These are phyloP conservation scores for Evernia prunastri DNA, from an alignment of 495 filamentous ascomycete genomes.

Conservation along the genomic window DNA sequence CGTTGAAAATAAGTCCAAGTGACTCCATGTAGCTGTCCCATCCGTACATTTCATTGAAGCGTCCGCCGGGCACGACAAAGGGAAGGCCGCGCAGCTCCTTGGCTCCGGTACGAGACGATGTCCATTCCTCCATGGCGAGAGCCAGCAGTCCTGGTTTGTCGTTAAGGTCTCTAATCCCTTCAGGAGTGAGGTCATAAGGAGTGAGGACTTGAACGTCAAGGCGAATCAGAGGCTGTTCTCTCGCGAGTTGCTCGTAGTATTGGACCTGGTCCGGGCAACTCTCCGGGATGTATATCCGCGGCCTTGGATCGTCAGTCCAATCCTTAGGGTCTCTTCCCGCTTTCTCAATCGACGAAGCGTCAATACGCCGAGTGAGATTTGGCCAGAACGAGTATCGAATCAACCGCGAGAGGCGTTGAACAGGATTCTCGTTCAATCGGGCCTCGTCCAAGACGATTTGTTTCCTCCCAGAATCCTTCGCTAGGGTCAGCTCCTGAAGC, in stretches of 20 bases:
- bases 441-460: constrained; percentile 83
- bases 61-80: constrained; percentile 93
- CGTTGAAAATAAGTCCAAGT: constrained; percentile 72
- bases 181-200: constrained; percentile 60
- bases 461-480: constrained; percentile 77
- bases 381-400: constrained; percentile 88
- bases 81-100: constrained; percentile 68
- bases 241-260: constrained; percentile 76
- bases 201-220: constrained; percentile 75
- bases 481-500: constrained; percentile 84
- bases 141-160: constrained; percentile 81
- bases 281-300: constrained; percentile 78
- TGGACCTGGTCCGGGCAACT: constrained; percentile 79
- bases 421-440: constrained; percentile 87
- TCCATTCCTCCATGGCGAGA: constrained; percentile 68
- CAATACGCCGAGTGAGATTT: constrained; percentile 77
- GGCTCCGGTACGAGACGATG: constrained; percentile 42
- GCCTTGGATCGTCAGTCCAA: constrained; percentile 62
- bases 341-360: constrained; percentile 76
- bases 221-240: constrained; percentile 68
- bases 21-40: constrained; percentile 99
- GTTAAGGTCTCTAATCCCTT: constrained; percentile 67
- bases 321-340: constrained; percentile 76
- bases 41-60: constrained; percentile 95
- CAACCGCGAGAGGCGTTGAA: constrained; percentile 72